Conservation (phyloP, 2,329 filamentous ascomycete species). For the Bimuria novae-zelandiae region DNA sequence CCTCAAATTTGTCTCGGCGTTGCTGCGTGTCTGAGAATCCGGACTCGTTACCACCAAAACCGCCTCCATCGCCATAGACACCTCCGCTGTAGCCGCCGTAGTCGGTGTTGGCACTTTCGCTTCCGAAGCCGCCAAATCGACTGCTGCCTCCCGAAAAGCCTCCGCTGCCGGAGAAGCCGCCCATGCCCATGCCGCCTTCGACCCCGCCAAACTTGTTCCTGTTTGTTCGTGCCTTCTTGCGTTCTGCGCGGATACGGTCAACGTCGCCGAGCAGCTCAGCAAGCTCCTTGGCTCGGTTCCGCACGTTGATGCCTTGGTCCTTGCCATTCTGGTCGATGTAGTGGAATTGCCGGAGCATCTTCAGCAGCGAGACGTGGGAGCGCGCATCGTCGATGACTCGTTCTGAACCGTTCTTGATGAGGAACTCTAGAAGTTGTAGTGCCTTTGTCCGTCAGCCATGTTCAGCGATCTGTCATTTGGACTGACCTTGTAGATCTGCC, state of each 20-base stretch:
- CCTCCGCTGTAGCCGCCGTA: constrained; percentile 72
- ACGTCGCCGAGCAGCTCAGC: constrained; percentile 92
- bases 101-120: constrained; percentile 61
- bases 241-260: constrained; percentile 73
- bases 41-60: constrained; percentile 75
- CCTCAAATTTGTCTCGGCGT: constrained; percentile 81
- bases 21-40: constrained; percentile 69
- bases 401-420: constrained; percentile 98
- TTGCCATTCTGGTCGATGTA: constrained; percentile 96
- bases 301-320: constrained; percentile 96
- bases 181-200: constrained; percentile 73
- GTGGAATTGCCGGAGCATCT: constrained; percentile 98
- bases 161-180: constrained; percentile 57
- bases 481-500: constrained; percentile 93
- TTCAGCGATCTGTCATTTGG: neutral
- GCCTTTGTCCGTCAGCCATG: constrained; percentile 50
- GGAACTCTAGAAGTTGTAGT: constrained; percentile 92
- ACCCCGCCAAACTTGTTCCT: constrained; percentile 96
- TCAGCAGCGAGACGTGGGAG: constrained; percentile 90
- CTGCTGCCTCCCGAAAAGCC: constrained; percentile 69
- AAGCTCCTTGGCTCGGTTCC: constrained; percentile 94
- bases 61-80: constrained; percentile 95
- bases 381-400: constrained; percentile 96
- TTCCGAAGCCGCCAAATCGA: constrained; percentile 90
- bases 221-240: constrained; percentile 88